Base-by-base conservation (phyloP, 352 stramenopile species). In the Phytophthora multivora region DNA sequence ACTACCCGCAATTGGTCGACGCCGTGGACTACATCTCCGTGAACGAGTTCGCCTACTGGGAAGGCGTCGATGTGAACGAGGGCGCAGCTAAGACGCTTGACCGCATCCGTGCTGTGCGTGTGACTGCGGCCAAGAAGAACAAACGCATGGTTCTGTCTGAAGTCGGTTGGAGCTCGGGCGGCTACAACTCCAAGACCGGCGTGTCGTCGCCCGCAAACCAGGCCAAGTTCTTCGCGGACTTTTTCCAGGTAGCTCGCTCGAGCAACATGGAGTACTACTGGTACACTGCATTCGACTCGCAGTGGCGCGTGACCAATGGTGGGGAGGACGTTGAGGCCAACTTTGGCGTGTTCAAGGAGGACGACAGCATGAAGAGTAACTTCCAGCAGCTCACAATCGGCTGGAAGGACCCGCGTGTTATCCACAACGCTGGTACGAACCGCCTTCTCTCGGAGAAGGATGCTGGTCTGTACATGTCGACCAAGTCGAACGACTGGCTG, bases 1-100 rank as follows among this genome's bases (percentile, higher is more conserved):
- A 59, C 15, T 78, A 90, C 53, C 72, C 61, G 21, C n/a, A 78
- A 36, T 59, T 93, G 10, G 46, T 90, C 23, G 62, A 86, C 23
- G 80, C 76, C 0, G 80, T 90, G 4, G 81, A 93, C 51, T 79
- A 83, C 52, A 67, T 90, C 33, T 87, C 79, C 30, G 71, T 88
- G 42, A 93, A 91, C 73, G 78, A 93, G 69, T 93, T 93, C 57
- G 80, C 81, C 10, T 87, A 88, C 68, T 93, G 81, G 84, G 81
- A 91, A 51, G 48, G 59, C 9, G 59, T 49, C 6, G 67, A 86
- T 39, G 51, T 83, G 13, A 77, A 75, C 10, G 77, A 89, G 15
- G 82, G 59, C 5, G 59, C 66, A 7, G 51, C 71, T 19, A 63
- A 71, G 8, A 82, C 77, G 45, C 71, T 93, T 13, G 76, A 88